A percentile compares a stretch with the other conserved stretches of the same genome.
Conservation (phyloP, 768 basidiomycete species). For the Sporobolomyces pararoseus region DNA sequence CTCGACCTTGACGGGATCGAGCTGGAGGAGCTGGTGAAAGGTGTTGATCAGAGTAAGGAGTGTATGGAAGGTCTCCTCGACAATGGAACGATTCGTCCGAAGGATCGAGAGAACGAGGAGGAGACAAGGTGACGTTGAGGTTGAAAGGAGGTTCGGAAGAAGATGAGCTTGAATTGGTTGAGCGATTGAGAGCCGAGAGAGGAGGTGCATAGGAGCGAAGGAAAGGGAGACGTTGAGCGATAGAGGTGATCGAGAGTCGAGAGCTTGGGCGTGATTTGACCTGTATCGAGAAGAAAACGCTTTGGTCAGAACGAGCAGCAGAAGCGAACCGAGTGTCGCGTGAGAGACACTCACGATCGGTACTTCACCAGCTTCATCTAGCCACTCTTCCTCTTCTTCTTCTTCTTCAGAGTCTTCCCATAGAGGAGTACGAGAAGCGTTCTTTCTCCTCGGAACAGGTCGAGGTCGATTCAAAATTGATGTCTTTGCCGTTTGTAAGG, state of each 20-base stretch:
- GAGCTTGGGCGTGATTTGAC: not conserved
- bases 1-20: no score
- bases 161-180: not conserved
- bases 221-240: not conserved
- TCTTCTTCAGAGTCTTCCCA: no score
- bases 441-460: no score
- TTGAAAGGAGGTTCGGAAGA: not conserved
- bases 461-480: not conserved
- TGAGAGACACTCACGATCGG: no score
- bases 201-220: not conserved
- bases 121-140: not conserved
- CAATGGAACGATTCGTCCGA: slow-evolving; percentile 16
- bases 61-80: not conserved
- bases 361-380: not conserved
- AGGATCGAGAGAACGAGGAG: not conserved
- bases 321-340: no score
- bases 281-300: no score
- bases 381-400: slow-evolving; percentile 6
- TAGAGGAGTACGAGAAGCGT: not conserved
- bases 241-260: not conserved
- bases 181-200: not conserved
- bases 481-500: not conserved
- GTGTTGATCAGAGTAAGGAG: not conserved
- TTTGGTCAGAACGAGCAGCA: no score
- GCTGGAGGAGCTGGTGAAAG: not conserved